phyloP scores from a whole-genome alignment of 2,329 filamentous ascomycete genomes.

The Xylariaceae sp. region DNA sequence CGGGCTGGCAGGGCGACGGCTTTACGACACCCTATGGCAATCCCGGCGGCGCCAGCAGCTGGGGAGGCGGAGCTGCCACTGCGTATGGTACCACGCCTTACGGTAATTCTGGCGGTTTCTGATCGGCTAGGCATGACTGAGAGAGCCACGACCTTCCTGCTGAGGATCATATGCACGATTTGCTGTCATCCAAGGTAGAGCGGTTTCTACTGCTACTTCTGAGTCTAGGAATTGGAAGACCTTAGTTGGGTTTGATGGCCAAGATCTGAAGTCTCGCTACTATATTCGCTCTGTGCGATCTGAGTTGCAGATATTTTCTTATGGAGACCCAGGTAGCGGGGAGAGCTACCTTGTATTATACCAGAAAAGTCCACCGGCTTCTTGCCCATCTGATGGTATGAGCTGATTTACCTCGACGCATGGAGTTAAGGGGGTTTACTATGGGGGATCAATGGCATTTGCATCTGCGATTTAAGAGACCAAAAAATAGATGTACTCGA shows the following conservation, averaged over 20 bases:
- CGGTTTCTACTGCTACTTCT: too few species aligned
- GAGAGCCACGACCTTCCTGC: too few species aligned
- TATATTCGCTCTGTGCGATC: too few species aligned
- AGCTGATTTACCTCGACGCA: constrained; percentile 9
- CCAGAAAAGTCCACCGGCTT: neutral
- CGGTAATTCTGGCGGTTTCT: constrained; percentile 43
- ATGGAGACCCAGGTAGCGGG: too few species aligned
- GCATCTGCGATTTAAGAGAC: constrained; percentile 5
- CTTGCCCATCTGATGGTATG: constrained; percentile 2
- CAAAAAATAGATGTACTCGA: too few species aligned
- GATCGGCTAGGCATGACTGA: too few species aligned
- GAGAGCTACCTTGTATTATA: constrained; percentile 15
- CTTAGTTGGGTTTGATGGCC: too few species aligned
- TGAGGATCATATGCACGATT: too few species aligned
- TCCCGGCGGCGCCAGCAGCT: constrained; percentile 56
- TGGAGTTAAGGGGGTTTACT: constrained; percentile 15
- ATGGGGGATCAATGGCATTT: constrained; percentile 7
- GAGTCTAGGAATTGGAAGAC: too few species aligned
- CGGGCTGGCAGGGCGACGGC: constrained; percentile 58
- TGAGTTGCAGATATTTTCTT: too few species aligned
- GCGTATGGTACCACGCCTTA: constrained; percentile 41
- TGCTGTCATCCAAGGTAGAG: too few species aligned
- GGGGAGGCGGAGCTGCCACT: constrained; percentile 51
- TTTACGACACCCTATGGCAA: constrained; percentile 66
- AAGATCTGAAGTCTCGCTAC: too few species aligned